Evolutionary conservation across 352 stramenopile species (phyloP).

Genomic region (Globisporangium alternatum): DNA sequence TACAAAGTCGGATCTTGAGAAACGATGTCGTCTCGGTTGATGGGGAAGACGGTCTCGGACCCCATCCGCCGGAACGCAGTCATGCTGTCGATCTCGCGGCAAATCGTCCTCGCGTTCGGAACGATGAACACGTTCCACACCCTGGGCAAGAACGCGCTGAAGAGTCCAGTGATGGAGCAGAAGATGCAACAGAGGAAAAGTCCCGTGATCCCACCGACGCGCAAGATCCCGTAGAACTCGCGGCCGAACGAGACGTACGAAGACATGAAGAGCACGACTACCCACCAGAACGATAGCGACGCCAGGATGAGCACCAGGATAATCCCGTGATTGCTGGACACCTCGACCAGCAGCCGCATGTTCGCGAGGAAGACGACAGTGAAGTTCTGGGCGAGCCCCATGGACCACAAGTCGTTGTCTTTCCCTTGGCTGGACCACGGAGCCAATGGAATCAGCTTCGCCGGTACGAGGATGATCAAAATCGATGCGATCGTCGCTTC

Average conservation of each 20-base stretch:
- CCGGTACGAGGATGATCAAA: slow-evolving; percentile 46
- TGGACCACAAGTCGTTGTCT: slow-evolving; percentile 67
- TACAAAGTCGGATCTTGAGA: not conserved
- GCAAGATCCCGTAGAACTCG: slow-evolving; percentile 61
- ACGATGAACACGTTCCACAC: slow-evolving; percentile 34
- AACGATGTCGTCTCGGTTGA: slow-evolving; percentile 24
- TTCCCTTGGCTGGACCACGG: slow-evolving; percentile 43
- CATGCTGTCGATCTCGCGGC: slow-evolving; percentile 44
- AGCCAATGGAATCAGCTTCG: slow-evolving; percentile 35
- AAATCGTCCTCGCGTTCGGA: slow-evolving; percentile 44
- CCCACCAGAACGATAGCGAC: slow-evolving; percentile 50
- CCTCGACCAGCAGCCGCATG: slow-evolving; percentile 44
- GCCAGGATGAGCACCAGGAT: slow-evolving; percentile 30
- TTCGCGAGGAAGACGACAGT: slow-evolving; percentile 58
- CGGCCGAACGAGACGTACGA: slow-evolving; percentile 50
- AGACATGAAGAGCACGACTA: slow-evolving; percentile 43
- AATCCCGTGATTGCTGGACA: slow-evolving; percentile 26
- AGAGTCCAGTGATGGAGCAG: slow-evolving; percentile 29
- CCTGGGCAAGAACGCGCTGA: slow-evolving; percentile 28
- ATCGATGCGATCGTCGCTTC: slow-evolving; percentile 49
- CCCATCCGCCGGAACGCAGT: slow-evolving; percentile 19
- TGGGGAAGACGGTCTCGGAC: slow-evolving; percentile 37
- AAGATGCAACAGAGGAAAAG: slow-evolving; percentile 34
- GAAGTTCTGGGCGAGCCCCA: slow-evolving; percentile 66
- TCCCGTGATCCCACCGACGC: slow-evolving; percentile 37